Conservation (phyloP, 352 stramenopile species). For the Phytophthora kernoviae region DNA sequence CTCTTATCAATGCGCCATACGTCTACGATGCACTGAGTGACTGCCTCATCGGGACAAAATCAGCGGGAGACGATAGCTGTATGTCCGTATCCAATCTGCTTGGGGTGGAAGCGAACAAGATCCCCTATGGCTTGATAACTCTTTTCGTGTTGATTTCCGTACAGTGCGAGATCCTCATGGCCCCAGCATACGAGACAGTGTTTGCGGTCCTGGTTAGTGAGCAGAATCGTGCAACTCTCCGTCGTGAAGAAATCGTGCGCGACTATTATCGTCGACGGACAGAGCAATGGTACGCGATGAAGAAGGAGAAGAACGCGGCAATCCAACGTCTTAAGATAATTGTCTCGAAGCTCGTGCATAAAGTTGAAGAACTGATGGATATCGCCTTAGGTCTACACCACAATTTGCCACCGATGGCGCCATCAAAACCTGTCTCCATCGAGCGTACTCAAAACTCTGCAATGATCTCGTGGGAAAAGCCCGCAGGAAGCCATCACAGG, state of each 20-base stretch:
- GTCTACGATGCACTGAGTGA: slow-evolving; percentile 54
- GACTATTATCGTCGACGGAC: slow-evolving; percentile 72
- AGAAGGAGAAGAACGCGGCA: slow-evolving; percentile 83
- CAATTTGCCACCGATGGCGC: slow-evolving; percentile 83
- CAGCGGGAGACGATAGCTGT: slow-evolving; percentile 42
- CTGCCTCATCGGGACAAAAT: slow-evolving; percentile 45
- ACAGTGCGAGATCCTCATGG: slow-evolving; percentile 78
- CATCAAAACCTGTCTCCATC: slow-evolving; percentile 53
- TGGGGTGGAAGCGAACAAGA: slow-evolving; percentile 56
- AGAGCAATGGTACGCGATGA: slow-evolving; percentile 76
- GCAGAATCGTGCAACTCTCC: slow-evolving; percentile 45
- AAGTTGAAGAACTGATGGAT: slow-evolving; percentile 90
- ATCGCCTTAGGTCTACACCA: slow-evolving; percentile 86
- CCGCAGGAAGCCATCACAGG: slow-evolving; percentile 68
- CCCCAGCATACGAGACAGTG: slow-evolving; percentile 65
- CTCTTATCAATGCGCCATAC: slow-evolving; percentile 70
- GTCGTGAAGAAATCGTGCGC: slow-evolving; percentile 67
- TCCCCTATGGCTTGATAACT: slow-evolving; percentile 70
- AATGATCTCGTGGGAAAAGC: slow-evolving; percentile 74
- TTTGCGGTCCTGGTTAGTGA: slow-evolving; percentile 55
- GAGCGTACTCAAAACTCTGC: slow-evolving; percentile 78
- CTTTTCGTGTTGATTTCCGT: slow-evolving; percentile 87
- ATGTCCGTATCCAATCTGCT: slow-evolving; percentile 76
- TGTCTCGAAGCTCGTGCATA: slow-evolving; percentile 88
- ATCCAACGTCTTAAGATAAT: slow-evolving; percentile 88